Evolutionary conservation across 345 rosid species (phyloP), one percentile per base, ranked within the genome.

Genomic region (Mangifera indica): DNA sequence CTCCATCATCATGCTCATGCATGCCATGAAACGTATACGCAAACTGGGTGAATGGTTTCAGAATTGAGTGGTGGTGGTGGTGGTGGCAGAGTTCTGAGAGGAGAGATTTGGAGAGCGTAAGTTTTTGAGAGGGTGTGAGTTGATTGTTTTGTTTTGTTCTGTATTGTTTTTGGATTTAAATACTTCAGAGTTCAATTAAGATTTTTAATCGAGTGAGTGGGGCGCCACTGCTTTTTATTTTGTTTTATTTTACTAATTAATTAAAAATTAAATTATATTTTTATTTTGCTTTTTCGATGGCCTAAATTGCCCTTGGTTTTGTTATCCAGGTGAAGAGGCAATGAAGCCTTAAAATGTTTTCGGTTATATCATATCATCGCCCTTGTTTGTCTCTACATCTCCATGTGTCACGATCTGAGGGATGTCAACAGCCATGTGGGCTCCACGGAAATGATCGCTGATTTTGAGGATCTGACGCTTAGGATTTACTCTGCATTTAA

Each of bases 151-250:
- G 11, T 3, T 10, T 60, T 18, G 6, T 49, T 49, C 42, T 49
- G 7, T 26, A 29, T 60, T 46, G 63, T 58, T n/a, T n/a, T n/a
- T n/a, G n/a, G n/a, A 61, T 74, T 70, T 52, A 73, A 76, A 58
- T 67, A 44, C 52, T 29, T 29, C 32, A 1, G 22, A n/a, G 62
- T 64, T 45, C 8, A 72, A 69, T 45, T 29, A 4, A 62, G 67
- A 75, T 26, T 14, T 40, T 32, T 7, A 5, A 22, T 26, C 2
- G 45, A 70, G 72, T 68, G 76, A 72, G 69, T 78, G 68, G 77
- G 75, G 84, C 86, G 87, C 83, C 83, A 77, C 32, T 29, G 32
- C 32, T 29, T 29, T 24, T 58, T 59, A 14, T 1, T 59, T 58
- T 59, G 5, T 1, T 59, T 29, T 29, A 59, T 60, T 69, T n/a